phyloP scores from a whole-genome alignment of 2,329 filamentous ascomycete species.

The Endoconidiophora polonica region DNA sequence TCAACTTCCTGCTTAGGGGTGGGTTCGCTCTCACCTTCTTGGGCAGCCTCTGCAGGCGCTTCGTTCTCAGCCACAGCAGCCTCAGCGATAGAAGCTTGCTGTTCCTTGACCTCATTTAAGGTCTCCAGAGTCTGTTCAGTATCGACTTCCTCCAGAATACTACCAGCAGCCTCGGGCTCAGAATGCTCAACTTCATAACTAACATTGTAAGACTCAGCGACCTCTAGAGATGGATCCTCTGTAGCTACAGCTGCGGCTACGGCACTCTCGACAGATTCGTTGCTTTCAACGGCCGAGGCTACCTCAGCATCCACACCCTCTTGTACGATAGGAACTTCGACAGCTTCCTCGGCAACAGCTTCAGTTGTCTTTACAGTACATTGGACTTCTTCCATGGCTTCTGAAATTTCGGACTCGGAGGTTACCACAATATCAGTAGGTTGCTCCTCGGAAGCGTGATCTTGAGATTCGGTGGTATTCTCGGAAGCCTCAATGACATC shows the following conservation, averaged over 20 bases:
- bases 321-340: not conserved
- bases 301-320: not conserved
- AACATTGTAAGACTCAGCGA: not conserved
- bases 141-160: not conserved
- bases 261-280: not conserved
- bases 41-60: not conserved
- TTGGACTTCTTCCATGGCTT: not conserved
- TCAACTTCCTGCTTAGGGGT: not conserved
- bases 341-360: not conserved
- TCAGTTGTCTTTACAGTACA: not conserved
- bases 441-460: not conserved
- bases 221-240: not conserved
- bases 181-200: not conserved
- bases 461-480: not conserved
- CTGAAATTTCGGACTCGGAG: not conserved
- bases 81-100: not conserved
- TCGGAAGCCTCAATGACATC: not conserved
- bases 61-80: not conserved
- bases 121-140: conserved; percentile 3
- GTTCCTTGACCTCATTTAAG: not conserved
- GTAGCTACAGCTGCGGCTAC: not conserved
- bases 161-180: not conserved
- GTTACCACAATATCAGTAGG: not conserved
- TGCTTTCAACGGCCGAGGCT: not conserved
- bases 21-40: conserved; percentile 5